Base-by-base conservation (phyloP, 2,329 filamentous ascomycete genomes). In the Thelonectria rubi region DNA sequence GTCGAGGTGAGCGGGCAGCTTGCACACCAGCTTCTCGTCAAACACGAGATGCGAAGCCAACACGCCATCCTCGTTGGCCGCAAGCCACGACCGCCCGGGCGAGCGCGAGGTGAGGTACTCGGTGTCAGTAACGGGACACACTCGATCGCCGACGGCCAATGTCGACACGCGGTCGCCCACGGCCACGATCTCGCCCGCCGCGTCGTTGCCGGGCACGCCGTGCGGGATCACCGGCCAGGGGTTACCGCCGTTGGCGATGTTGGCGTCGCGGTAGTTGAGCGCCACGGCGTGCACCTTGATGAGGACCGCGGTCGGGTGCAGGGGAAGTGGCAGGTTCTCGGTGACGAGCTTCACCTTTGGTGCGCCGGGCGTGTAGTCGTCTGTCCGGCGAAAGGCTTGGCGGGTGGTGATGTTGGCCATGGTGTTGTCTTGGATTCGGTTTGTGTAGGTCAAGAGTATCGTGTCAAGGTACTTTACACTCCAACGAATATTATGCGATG, bases 41-140 rank as follows among this genome's bases (percentile, higher is more conserved):
- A 79, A 81, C 0, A 81, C 67, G 1, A 81, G n/a, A 62, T 79
- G 72, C 26, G 76, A 73, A 0, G 79, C 78, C 64, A 82, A 50
- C 2, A 78, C 76, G 0, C 80, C 80, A 58, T 81, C 79, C 52
- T 78, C 78, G 55, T 82, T 73, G 0, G 77, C 78, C 2, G 78
- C 79, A 5, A 81, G 69, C 80, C 79, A 81, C 2, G 76, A 77
- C 20, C 80, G 66, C 1, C 65, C 72, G 7, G 68, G 48, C 40
- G 78, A 74, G 8, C 76, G 73, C 0, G 75, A 77, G 0, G 77
- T 79, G 4, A 82, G 66, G 60, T 78, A 75, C 54, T 77, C 72
- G 0, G 77, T 77, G 56, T 80, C 76, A n/a, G 69, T 75, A 5
- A 76, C 76, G 4, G 79, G 77, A 2, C 73, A 69, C 6, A 77